Evolutionary conservation across 768 basidiomycete genomes (phyloP).

Genomic region (Amanita pallidorosea): DNA sequence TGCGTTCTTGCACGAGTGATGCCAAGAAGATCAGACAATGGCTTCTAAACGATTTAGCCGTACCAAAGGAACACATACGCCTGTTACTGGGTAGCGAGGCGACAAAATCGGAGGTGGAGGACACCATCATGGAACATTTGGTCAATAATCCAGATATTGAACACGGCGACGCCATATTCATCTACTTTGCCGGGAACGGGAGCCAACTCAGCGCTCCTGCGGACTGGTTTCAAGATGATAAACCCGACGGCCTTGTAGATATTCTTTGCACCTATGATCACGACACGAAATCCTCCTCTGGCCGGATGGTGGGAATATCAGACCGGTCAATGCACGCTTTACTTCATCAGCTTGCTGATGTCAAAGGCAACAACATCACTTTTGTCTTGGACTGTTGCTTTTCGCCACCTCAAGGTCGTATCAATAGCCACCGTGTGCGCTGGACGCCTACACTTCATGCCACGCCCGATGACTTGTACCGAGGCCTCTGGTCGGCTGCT

Average conservation of each 20-base stretch:
- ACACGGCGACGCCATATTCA: conserved; percentile 49
- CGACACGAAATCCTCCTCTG: conserved; percentile 35
- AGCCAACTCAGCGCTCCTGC: conserved; percentile 44
- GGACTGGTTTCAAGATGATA: conserved; percentile 43
- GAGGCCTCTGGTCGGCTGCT: conserved; percentile 43
- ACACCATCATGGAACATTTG: conserved; percentile 49
- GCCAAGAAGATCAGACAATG: conserved; percentile 48
- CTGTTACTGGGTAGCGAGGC: conserved; percentile 48
- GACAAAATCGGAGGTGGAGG: conserved; percentile 51
- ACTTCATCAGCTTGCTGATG: conserved; percentile 40
- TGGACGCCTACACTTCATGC: conserved; percentile 54
- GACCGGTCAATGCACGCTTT: conserved; percentile 57
- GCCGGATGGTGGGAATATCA: conserved; percentile 51
- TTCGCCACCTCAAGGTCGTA: conserved; percentile 27
- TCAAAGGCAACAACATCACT: conserved; percentile 63
- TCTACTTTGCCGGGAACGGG: conserved; percentile 73
- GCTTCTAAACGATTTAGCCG: conserved; percentile 44
- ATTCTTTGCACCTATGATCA: conserved; percentile 61
- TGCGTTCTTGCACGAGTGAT: conserved; percentile 56
- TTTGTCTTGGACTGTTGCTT: conserved; percentile 60
- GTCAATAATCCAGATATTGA: conserved; percentile 51
- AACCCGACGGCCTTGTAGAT: conserved; percentile 25
- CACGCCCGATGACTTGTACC: conserved; percentile 40
- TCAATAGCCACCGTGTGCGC: conserved; percentile 37
- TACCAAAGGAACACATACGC: conserved; percentile 48